Evolutionary conservation across 805 yeast genomes (phyloP).

Genomic region (Blastobotrys chiropterorum): DNA sequence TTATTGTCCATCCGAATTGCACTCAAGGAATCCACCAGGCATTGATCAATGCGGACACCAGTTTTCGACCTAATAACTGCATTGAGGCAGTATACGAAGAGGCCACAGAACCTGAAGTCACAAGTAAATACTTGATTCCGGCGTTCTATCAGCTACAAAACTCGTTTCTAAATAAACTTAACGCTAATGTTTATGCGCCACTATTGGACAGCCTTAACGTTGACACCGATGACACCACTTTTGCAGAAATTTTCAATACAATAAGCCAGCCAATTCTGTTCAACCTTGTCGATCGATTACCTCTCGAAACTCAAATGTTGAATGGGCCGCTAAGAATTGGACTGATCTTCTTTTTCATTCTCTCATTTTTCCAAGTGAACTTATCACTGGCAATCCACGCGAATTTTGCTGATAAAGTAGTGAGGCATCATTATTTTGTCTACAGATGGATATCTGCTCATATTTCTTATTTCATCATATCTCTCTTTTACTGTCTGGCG

Average conservation of each 20-base stretch:
- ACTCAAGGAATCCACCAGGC: constrained; percentile 37
- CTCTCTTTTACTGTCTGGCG: constrained; percentile 53
- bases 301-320: constrained; percentile 39
- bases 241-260: constrained; percentile 21
- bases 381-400: constrained; percentile 53
- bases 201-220: constrained; percentile 28
- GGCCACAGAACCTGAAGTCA: constrained; percentile 53
- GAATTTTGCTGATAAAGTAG: constrained; percentile 41
- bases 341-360: constrained; percentile 60
- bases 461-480: constrained; percentile 47
- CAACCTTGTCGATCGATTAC: too few species aligned
- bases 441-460: constrained; percentile 50
- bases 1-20: constrained; percentile 47
- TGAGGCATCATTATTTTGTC: constrained; percentile 40
- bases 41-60: constrained; percentile 26
- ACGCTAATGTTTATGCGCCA: constrained; percentile 20
- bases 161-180: constrained; percentile 23
- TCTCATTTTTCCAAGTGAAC: constrained; percentile 64
- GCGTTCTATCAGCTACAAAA: constrained; percentile 35
- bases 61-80: constrained; percentile 28
- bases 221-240: constrained; percentile 22
- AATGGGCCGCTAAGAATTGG: constrained; percentile 78
- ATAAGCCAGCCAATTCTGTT: constrained; percentile 35
- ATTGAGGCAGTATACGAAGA: constrained; percentile 49
- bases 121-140: constrained; percentile 42